Evolutionary conservation across 345 rosid species (phyloP), one percentile per base, ranked within the genome.

Genomic region (Garcia nutans): DNA sequence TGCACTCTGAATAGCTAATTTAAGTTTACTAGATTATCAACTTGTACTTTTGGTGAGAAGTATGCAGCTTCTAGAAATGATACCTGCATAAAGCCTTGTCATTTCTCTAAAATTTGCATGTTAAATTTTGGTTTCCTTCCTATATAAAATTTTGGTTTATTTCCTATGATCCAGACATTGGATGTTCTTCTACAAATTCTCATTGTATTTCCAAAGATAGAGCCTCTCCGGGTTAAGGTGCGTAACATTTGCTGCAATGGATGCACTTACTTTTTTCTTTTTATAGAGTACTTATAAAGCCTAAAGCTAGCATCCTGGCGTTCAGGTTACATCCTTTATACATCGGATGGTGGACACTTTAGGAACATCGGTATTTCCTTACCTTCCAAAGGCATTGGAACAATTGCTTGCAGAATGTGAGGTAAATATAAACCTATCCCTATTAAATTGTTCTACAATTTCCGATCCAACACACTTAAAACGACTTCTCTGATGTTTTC

Each of bases 341-440:
- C 98, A 96, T 86, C 92, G 99, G 71, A 96, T 96, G 98, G 97
- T 93, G 79, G 98, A 96, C 73, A 92, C 97, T 16, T 86, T 96
- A 47, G 99, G 99, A 70, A 81, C 91, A 73, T 88, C 92, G 6
- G 98, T 96, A 58, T 93, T 96, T 78, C 99, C 99, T 45, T 93
- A 79, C 84, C 99, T 93, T 17, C 99, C 99, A 24, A 93, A 86
- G 87, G 97, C 97, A 80, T 71, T 96, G 82, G 94, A 82, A 80
- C 97, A 93, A 72, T 86, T 96, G 82, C 97, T 91, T 83, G 89
- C 90, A 23, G 97, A 93, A 79, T 89, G 91, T 79, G 97, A 93
- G 99, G 99, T 96, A 90, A 23, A 74, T 13, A 65, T 33, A 54
- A 44, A 70, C 13, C 9, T 6, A 42, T 56, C 42, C 16, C 28